Base-by-base conservation (phyloP, 345 rosid genomes). In the Salix arbutifolia region DNA sequence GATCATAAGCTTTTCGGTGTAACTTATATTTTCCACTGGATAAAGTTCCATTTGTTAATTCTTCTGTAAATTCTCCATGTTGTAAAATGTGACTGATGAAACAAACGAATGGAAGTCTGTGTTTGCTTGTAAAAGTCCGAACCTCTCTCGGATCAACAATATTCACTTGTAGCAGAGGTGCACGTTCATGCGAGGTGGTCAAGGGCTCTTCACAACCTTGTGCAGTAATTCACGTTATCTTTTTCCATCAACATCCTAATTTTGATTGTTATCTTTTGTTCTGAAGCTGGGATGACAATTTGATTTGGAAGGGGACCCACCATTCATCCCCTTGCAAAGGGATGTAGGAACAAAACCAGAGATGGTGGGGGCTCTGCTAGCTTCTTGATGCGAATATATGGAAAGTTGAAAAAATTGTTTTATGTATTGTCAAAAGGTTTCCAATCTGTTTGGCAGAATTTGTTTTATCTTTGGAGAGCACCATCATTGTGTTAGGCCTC, bases 61-160 rank as follows among this genome's bases (percentile, higher is more conserved):
- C 83, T 52, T 86, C 79, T 90, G 93, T 90, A 90, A 79, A 90
- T 84, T 85, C 79, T 72, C 69, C n/a, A 35, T 25, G 50, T n/a
- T 77, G 80, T 76, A 80, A 78, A 83, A 65, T 83, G 86, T 82
- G 79, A 42, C 65, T 68, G 71, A 74, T 62, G 65, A 67, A 84
- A 69, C 80, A 60, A 73, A 62, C 14, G 58, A 50, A 79, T 58
- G 65, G 28, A 74, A 69, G 69, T 30, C 40, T 65, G 17, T 65
- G 67, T 30, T 65, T 31, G 38, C n/a, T 12, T 2, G 21, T 28
- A 3, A 17, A 65, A 17, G 37, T 2, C 37, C 6, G n/a, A 65
- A 65, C 37, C 37, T 65, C n/a, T 7, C 25, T 25, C 64, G 64
- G 64, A 3, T n/a, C 64, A 58, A 58, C 62, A n/a, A n/a, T 10